Evolutionary conservation across 768 basidiomycete genomes (phyloP).

Genomic region (Pulveroboletus sp.): DNA sequence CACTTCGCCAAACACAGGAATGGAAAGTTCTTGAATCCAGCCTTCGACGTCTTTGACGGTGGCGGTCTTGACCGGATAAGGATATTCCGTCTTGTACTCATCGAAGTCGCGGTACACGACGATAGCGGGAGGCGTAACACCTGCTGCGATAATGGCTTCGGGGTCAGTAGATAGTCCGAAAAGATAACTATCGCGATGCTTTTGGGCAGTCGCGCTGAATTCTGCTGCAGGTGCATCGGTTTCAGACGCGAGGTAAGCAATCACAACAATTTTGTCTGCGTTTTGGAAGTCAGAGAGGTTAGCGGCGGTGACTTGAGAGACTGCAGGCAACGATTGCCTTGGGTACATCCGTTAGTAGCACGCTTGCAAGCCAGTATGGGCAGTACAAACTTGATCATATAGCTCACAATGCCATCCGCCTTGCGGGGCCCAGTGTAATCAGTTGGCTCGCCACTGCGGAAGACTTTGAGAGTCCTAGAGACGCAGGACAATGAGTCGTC

Average conservation of each 20-base stretch:
- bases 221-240: slow-evolving; percentile 65
- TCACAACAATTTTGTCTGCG: slow-evolving; percentile 84
- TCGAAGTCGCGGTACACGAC: slow-evolving; percentile 93
- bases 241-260: slow-evolving; percentile 77
- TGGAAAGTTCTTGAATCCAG: slow-evolving; percentile 79
- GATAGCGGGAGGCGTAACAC: slow-evolving; percentile 75
- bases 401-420: slow-evolving; percentile 92
- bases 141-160: slow-evolving; percentile 61
- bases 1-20: slow-evolving; percentile 90
- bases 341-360: slow-evolving; percentile 5
- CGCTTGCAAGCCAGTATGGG: not conserved
- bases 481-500: not conserved
- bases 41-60: slow-evolving; percentile 58
- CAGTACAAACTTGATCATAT: slow-evolving; percentile 85
- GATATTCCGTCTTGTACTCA: slow-evolving; percentile 68
- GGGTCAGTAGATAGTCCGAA: slow-evolving; percentile 83
- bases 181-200: slow-evolving; percentile 88
- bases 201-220: slow-evolving; percentile 78
- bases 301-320: slow-evolving; percentile 70
- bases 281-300: slow-evolving; percentile 83
- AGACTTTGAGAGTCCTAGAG: slow-evolving; percentile 78
- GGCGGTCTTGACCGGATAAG: slow-evolving; percentile 52
- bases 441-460: slow-evolving; percentile 71
- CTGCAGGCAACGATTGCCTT: slow-evolving; percentile 91
- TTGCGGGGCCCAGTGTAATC: slow-evolving; percentile 90